phyloP scores from a whole-genome alignment of 1,284 basidiomycete species.

The Coniferiporia sulphurascens region DNA sequence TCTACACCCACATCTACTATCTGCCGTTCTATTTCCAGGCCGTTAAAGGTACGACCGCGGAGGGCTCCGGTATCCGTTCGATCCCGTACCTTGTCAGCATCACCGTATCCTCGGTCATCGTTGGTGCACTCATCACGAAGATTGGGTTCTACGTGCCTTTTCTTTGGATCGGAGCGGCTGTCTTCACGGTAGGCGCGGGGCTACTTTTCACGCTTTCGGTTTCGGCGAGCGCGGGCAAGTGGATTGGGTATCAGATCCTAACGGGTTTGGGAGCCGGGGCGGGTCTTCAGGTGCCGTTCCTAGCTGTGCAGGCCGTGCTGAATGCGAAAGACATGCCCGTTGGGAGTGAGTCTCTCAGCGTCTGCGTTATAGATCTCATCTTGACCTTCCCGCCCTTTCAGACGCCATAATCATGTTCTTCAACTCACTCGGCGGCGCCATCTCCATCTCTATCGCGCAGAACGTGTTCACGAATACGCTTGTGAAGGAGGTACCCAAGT shows the following conservation, averaged over 20 bases:
- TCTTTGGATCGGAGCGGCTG: conserved; percentile 30
- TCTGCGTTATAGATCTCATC: neutral
- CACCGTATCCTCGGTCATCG: conserved; percentile 35
- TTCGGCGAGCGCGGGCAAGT: conserved; percentile 27
- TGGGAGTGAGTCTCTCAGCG: conserved; percentile 14
- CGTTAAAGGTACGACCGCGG: conserved; percentile 32
- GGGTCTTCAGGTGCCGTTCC: conserved; percentile 17
- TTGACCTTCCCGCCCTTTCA: neutral
- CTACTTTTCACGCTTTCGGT: conserved; percentile 37
- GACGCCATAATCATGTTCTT: conserved; percentile 23
- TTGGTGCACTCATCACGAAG: conserved; percentile 31
- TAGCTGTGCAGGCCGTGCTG: conserved; percentile 19
- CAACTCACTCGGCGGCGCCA: conserved; percentile 22
- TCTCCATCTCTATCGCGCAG: conserved; percentile 24
- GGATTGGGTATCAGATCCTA: conserved; percentile 40
- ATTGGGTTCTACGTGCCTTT: conserved; percentile 37
- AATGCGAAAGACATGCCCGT: conserved; percentile 15
- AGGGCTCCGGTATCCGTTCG: conserved; percentile 58
- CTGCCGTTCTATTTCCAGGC: conserved; percentile 43
- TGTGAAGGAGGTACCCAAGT: conserved; percentile 14
- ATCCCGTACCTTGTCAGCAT: conserved; percentile 62
- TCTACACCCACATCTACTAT: conserved; percentile 29
- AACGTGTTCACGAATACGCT: conserved; percentile 22
- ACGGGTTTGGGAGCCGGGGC: conserved; percentile 17
- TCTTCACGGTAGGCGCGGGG: conserved; percentile 35